phyloP scores from a whole-genome alignment of 2,329 filamentous ascomycete species.

The Aspergillus spinulosporus region DNA sequence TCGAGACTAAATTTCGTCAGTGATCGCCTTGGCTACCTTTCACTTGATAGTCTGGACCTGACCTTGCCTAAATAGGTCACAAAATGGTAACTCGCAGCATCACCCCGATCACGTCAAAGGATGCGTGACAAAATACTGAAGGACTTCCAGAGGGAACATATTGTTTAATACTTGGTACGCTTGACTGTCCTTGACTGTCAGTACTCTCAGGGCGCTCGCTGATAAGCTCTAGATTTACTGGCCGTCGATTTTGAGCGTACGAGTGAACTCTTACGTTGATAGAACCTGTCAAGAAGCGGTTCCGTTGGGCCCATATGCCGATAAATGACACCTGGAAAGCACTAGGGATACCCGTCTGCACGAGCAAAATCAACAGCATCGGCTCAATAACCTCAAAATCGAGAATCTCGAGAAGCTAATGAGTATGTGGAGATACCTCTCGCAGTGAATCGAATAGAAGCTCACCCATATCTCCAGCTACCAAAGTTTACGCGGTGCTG shows the following conservation, averaged over 20 bases:
- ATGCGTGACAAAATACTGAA: slow-evolving; percentile 50
- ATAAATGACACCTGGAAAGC: slow-evolving; percentile 38
- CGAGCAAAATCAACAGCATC: slow-evolving; percentile 37
- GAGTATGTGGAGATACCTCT: slow-evolving; percentile 52
- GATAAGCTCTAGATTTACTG: slow-evolving; percentile 34
- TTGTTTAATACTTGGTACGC: slow-evolving; percentile 53
- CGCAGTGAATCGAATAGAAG: slow-evolving; percentile 66
- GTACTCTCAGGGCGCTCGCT: neutral
- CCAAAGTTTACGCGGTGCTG: slow-evolving; percentile 53
- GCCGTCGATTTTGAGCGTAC: slow-evolving; percentile 31
- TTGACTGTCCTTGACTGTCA: slow-evolving; percentile 25
- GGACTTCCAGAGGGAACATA: slow-evolving; percentile 54
- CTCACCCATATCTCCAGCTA: slow-evolving; percentile 66
- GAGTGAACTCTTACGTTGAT: slow-evolving; percentile 29
- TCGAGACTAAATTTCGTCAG: slow-evolving; percentile 34
- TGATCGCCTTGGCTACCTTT: too few relatives aligned
- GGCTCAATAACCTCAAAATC: slow-evolving; percentile 45
- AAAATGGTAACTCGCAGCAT: slow-evolving; percentile 56
- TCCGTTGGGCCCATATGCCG: slow-evolving; percentile 30
- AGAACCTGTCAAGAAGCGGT: slow-evolving; percentile 29
- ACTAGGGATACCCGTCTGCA: slow-evolving; percentile 36
- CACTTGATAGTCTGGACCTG: too few relatives aligned
- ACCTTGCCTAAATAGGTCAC: slow-evolving; percentile 39
- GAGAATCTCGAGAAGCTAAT: slow-evolving; percentile 31
- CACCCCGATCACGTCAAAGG: slow-evolving; percentile 51